phyloP scores from a whole-genome alignment of 179 eudicot genomes.

The Actinidia polygama region DNA sequence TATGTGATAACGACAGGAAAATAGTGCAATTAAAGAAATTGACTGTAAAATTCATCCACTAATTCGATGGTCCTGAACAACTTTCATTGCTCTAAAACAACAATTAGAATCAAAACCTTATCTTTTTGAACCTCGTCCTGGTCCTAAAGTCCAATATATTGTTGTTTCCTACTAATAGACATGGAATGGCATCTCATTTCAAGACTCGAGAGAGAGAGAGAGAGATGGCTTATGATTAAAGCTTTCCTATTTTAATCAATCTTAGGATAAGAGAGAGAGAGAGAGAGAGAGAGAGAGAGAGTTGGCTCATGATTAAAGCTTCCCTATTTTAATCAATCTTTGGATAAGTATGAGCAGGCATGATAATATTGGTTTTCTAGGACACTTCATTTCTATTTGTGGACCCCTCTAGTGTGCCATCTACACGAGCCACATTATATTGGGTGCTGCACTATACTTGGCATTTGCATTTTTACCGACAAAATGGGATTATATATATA shows the following conservation, averaged over 20 bases:
- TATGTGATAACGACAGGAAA: too few species aligned
- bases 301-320: neutral
- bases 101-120: too few species aligned
- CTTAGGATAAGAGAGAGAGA: neutral
- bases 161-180: neutral
- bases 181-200: neutral
- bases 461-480: too few species aligned
- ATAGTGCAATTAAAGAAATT: too few species aligned
- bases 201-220: neutral
- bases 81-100: too few species aligned
- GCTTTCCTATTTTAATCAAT: neutral
- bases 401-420: neutral
- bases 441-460: neutral
- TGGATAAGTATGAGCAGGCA: constrained; percentile 5
- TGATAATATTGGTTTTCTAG: neutral
- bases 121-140: too few species aligned
- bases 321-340: neutral
- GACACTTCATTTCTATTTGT: neutral
- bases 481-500: too few species aligned
- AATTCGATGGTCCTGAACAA: too few species aligned
- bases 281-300: too few species aligned
- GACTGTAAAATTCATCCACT: too few species aligned
- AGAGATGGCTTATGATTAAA: neutral
- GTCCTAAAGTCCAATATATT: too few species aligned
- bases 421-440: neutral